These are phyloP conservation scores for Syzygium syzygioides DNA, from an alignment of 441 rosid genomes.

Conservation along the genomic window DNA sequence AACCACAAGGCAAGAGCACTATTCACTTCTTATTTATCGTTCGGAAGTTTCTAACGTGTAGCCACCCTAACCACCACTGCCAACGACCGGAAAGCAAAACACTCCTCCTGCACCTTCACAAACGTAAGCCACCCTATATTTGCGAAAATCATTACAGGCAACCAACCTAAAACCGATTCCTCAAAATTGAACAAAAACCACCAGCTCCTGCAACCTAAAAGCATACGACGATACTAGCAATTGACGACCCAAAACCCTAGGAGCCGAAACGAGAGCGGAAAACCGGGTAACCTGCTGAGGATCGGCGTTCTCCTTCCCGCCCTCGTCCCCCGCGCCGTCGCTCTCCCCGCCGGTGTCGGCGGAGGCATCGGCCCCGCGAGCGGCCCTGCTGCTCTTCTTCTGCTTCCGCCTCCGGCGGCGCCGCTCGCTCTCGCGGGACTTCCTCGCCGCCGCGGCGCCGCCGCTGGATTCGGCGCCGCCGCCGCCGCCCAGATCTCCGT, in stretches of 20 bases:
- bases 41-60: background rate
- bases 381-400: conserved; percentile 65
- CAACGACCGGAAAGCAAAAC: background rate
- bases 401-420: conserved; percentile 98
- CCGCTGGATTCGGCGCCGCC: background rate
- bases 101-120: background rate
- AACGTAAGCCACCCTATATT: background rate
- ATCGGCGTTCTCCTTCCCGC: conserved; percentile 44
- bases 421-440: conserved; percentile 72
- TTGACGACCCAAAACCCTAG: conserved; percentile 21
- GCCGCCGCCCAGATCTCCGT: conserved; percentile 39
- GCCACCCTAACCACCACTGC: background rate
- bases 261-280: background rate
- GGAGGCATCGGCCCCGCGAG: conserved; percentile 21
- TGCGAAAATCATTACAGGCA: background rate
- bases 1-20: background rate
- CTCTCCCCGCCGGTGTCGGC: conserved; percentile 21
- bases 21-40: background rate
- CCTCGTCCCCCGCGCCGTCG: conserved; percentile 29
- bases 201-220: background rate
- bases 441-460: conserved; percentile 15
- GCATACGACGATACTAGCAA: background rate
- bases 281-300: conserved; percentile 36
- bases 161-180: background rate
- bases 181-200: background rate